Conservation (phyloP, 1,139 yeast genomes). For the Pichia sp. region DNA sequence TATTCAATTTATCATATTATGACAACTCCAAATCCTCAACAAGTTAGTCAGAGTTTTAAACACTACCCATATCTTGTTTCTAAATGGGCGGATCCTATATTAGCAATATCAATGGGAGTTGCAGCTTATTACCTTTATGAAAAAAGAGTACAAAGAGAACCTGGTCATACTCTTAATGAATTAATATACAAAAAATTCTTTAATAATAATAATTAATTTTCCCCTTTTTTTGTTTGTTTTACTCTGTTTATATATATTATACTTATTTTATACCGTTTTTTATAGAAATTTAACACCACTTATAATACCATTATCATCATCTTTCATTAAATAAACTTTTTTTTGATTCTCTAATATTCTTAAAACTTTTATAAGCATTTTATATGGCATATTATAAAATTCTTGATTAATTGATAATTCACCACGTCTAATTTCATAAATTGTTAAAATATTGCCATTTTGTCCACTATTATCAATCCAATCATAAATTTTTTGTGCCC, state of each 20-base stretch:
- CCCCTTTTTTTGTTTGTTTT: no score
- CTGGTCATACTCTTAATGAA: conserved; percentile 53
- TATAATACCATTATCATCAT: conserved; percentile 42
- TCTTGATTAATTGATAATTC: conserved; percentile 53
- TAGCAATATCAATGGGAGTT: conserved; percentile 54
- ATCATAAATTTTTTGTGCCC: conserved; percentile 59
- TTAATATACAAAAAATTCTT: conserved; percentile 13
- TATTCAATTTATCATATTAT: not conserved
- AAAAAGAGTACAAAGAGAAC: conserved; percentile 44
- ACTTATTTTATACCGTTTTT: no score
- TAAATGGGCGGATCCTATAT: conserved; percentile 45
- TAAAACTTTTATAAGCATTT: conserved; percentile 50
- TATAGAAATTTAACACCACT: conserved; percentile 55
- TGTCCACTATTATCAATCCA: conserved; percentile 78
- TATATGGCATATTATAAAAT: conserved; percentile 53
- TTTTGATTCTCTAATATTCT: conserved; percentile 59
- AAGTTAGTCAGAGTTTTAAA: conserved; percentile 19
- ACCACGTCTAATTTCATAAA: conserved; percentile 71
- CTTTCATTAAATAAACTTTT: conserved; percentile 52
- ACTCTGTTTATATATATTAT: no score
- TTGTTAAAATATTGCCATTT: conserved; percentile 67
- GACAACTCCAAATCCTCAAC: not conserved
- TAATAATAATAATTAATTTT: no score
- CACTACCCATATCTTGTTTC: conserved; percentile 29
- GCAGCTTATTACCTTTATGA: conserved; percentile 59